phyloP scores from a whole-genome alignment of 2,329 filamentous ascomycete species.

The Pestalotiopsis sp. region DNA sequence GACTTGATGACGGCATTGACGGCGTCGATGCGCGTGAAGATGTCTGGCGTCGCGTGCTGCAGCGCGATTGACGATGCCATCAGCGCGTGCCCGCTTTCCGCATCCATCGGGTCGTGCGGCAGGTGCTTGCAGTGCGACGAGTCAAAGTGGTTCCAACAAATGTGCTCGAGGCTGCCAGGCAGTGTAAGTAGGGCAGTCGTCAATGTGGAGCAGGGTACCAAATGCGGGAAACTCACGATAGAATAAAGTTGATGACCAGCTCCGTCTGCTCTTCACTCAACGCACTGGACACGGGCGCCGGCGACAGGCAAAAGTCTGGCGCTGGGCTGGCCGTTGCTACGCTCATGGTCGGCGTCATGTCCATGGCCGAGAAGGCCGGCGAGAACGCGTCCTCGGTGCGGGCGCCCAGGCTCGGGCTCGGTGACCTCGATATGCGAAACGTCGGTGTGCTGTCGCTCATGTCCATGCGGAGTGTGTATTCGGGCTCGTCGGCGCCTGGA shows the following conservation, averaged over 20 bases:
- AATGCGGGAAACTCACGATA: slow-evolving; percentile 40
- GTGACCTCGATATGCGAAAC: slow-evolving; percentile 38
- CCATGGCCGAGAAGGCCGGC: not conserved
- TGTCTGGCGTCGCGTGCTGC: slow-evolving; percentile 19
- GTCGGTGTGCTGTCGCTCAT: slow-evolving; percentile 42
- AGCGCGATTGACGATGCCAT: slow-evolving; percentile 29
- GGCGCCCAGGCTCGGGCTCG: slow-evolving; percentile 14
- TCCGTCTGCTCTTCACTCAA: slow-evolving; percentile 37
- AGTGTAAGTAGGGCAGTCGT: not conserved
- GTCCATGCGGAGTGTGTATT: slow-evolving; percentile 34
- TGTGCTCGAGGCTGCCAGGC: slow-evolving; percentile 46
- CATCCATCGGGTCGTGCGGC: slow-evolving; percentile 35
- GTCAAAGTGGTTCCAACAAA: slow-evolving; percentile 33
- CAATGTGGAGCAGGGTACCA: not conserved
- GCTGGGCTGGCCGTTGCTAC: not conserved
- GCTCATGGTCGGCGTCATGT: not conserved
- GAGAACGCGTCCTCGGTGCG: not conserved
- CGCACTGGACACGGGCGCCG: slow-evolving; percentile 30
- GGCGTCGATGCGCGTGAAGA: slow-evolving; percentile 17
- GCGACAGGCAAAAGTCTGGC: slow-evolving; percentile 6
- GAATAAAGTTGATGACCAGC: slow-evolving; percentile 52
- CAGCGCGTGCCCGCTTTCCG: slow-evolving; percentile 33
- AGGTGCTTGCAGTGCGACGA: not conserved
- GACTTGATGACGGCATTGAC: not conserved
- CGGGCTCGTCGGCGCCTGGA: slow-evolving; percentile 11